Base-by-base conservation (phyloP, 306 rosid species). In the Pueraria montana region DNA sequence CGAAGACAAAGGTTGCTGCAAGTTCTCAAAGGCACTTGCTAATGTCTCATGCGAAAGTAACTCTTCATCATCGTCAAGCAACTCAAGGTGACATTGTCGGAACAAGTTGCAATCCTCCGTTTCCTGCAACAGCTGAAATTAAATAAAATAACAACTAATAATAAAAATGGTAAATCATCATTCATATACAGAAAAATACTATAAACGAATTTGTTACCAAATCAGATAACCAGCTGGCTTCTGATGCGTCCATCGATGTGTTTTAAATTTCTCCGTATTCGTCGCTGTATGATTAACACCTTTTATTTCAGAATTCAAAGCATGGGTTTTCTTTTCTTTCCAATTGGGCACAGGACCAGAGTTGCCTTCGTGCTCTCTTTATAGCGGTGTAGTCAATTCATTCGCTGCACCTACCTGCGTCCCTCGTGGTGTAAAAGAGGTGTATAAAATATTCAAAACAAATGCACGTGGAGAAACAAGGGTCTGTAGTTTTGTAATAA, bases 151-250 rank as follows among this genome's bases (percentile, higher is more conserved):
- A 48, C 12, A 5, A 30, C 3, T 30, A 2, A 30, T 34, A 34
- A 34, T 4, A 34, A 34, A 34, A 4, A 5, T 6, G 7, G 5
- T 34, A 34, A 34, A 2, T 48, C 16, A 16, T 13, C 5, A 56
- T 56, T 4, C 5, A n/a, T n/a, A n/a, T n/a, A 7, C 26, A n/a
- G 10, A 10, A 2, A 36, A 26, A n/a, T 66, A 12, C 6, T 24
- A 61, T 30, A 3, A 16, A 2, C 14, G 26, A 3, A 5, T 40
- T 53, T 50, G 78, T 42, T 75, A 4, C 5, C 92, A 91, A 53
- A 58, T 94, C 88, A 20, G 90, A 86, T 32, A 89, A 59, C 96
- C 93, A 92, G 88, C 32, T 88, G 0, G 63, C 34, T 11, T 87
- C 63, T 63, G 87, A 78, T 40, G 79, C 40, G 32, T 91, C 94